Base-by-base conservation (phyloP, 208 protist genomes). In the Herpetomonas samuelpessoai region DNA sequence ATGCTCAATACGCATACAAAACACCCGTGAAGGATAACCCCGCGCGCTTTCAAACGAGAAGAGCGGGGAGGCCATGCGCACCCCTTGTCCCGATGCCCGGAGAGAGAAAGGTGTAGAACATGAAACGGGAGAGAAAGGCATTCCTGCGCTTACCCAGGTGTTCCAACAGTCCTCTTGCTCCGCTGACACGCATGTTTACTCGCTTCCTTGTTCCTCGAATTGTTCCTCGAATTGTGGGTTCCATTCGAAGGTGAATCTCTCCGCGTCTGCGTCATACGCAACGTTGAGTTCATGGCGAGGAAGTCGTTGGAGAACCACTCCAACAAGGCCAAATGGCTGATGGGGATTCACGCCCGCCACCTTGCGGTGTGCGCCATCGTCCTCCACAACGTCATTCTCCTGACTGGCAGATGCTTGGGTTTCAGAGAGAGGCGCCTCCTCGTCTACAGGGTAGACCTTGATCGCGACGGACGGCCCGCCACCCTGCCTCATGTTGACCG, bases 361-460 rank as follows among this genome's bases (percentile, higher is more conserved):
- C n/a, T n/a, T n/a, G n/a, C n/a, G n/a, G n/a, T n/a, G n/a, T n/a
- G n/a, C 44, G 4, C 44, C 44, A 6, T 10, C 16, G 44, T 10
- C 16, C 22, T 48, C 19, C 44, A 48, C 4, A 4, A 22, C 12
- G 3, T 48, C 44, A 19, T 19, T 48, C 16, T 48, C 44, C 9
- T 54, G 46, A 10, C 30, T 39, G n/a, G n/a, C n/a, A n/a, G n/a
- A n/a, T n/a, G n/a, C n/a, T n/a, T n/a, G n/a, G n/a, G n/a, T n/a
- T n/a, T n/a, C n/a, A n/a, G n/a, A n/a, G n/a, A n/a, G n/a, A n/a
- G n/a, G n/a, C n/a, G n/a, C n/a, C n/a, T n/a, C n/a, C n/a, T n/a
- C n/a, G 26, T 65, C 24, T n/a, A 68, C 56, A 0, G 65, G 60
- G 25, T 65, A 71, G 14, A 68, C 46, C 49, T 65, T 35, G n/a